A percentile compares a stretch with the other conserved stretches of the same genome.
phyloP scores from a whole-genome alignment of 1,139 yeast species.

The Meyerozyma guilliermondii region DNA sequence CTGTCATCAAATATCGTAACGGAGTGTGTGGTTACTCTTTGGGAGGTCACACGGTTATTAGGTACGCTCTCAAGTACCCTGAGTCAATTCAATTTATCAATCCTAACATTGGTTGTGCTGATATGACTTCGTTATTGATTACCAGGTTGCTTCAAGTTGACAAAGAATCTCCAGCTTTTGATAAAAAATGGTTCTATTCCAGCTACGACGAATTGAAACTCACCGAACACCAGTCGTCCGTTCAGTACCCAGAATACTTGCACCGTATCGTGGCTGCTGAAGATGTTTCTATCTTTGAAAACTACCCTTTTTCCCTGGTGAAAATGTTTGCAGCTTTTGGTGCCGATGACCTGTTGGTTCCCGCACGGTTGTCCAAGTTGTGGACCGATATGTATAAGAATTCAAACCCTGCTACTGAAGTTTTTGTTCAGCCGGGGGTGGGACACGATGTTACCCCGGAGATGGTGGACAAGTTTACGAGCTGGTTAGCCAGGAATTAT shows the following conservation, averaged over 20 bases:
- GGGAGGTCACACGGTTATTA: constrained; percentile 56
- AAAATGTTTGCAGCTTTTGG: constrained; percentile 37
- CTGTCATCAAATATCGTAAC: constrained; percentile 23
- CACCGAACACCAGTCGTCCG: constrained; percentile 18
- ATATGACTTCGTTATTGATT: constrained; percentile 38
- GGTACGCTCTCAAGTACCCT: constrained; percentile 40
- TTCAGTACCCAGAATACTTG: constrained; percentile 30
- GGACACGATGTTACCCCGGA: constrained; percentile 34
- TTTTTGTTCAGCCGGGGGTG: constrained; percentile 25
- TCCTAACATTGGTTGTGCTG: constrained; percentile 46
- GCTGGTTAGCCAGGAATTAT: constrained; percentile 24
- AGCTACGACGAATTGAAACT: constrained; percentile 33
- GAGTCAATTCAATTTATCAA: constrained; percentile 32
- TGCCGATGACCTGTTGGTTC: constrained; percentile 33
- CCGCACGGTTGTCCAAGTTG: constrained; percentile 25
- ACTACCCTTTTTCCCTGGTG: constrained; percentile 28
- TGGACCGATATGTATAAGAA: constrained; percentile 32
- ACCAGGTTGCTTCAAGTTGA: constrained; percentile 28
- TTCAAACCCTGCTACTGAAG: constrained; percentile 21
- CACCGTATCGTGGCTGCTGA: constrained; percentile 27
- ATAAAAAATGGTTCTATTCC: constrained; percentile 27
- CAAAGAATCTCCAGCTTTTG: constrained; percentile 14
- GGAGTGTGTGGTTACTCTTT: constrained; percentile 52
- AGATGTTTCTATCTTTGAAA: constrained; percentile 31
- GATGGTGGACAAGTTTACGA: constrained; percentile 30